A percentile compares a stretch with the other conserved stretches of the same genome.
Conservation (phyloP, 1,139 yeast species). For the Taphrina communis region DNA sequence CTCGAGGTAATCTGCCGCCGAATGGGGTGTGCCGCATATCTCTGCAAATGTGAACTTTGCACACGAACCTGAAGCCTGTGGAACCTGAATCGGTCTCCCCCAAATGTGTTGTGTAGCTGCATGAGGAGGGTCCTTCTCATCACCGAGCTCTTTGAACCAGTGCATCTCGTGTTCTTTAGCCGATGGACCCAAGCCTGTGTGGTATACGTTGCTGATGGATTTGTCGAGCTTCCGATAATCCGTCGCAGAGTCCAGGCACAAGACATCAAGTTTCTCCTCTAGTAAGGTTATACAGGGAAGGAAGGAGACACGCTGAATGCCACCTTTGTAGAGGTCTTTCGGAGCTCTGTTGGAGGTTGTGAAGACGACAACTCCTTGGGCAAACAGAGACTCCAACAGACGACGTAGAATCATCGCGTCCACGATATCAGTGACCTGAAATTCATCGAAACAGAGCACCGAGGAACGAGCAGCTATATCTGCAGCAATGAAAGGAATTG, state of each 20-base stretch:
- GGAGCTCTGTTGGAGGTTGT: constrained; percentile 97
- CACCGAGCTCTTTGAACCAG: constrained; percentile 82
- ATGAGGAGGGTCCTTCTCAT: constrained; percentile 55
- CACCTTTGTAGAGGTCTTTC: constrained; percentile 87
- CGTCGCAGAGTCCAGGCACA: constrained; percentile 84
- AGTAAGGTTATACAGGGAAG: constrained; percentile 87
- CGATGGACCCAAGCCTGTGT: constrained; percentile 67
- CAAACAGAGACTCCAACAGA: constrained; percentile 64
- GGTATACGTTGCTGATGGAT: constrained; percentile 81
- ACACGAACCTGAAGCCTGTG: constrained; percentile 74
- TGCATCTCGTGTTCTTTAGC: constrained; percentile 68
- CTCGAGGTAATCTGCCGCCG: constrained; percentile 94
- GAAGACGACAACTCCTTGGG: constrained; percentile 82
- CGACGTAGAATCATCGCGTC: constrained; percentile 95
- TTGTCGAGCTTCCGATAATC: constrained; percentile 89
- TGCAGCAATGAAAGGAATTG: constrained; percentile 81
- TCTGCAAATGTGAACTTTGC: constrained; percentile 88
- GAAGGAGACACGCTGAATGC: constrained; percentile 88
- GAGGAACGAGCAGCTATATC: constrained; percentile 79
- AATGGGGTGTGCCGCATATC: constrained; percentile 81
- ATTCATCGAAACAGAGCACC: constrained; percentile 77
- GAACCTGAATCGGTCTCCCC: constrained; percentile 84
- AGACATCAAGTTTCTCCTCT: constrained; percentile 74
- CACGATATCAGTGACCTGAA: constrained; percentile 92
- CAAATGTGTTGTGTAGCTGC: constrained; percentile 67